Evolutionary conservation across 139 green algal species (phyloP).

Genomic region (Deuterostichococcus epilithicus): DNA sequence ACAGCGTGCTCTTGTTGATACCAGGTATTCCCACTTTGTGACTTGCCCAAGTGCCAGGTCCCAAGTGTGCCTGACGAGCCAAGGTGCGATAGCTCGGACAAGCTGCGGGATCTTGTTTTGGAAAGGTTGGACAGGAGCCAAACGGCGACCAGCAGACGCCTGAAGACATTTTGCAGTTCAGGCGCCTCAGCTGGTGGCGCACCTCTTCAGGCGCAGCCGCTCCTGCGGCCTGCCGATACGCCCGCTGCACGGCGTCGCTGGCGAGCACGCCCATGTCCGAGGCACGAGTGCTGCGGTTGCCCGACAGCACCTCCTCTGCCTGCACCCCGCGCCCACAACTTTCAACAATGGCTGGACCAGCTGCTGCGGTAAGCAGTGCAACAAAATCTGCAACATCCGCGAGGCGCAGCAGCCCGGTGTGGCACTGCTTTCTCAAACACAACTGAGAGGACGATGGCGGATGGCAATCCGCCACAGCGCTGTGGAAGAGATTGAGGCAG

Average conservation of each 20-base stretch:
- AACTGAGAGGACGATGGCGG: neutral
- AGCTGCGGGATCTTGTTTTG: neutral
- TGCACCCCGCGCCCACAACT: slow-evolving; percentile 6
- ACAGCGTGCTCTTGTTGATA: too few relatives aligned
- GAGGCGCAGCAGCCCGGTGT: neutral
- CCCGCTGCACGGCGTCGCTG: slow-evolving; percentile 7
- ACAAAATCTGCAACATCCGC: neutral
- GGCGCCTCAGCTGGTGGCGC: neutral
- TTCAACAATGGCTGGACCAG: neutral
- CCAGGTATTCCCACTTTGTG: neutral
- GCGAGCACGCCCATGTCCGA: slow-evolving; percentile 27
- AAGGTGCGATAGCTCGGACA: neutral
- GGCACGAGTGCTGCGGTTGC: neutral
- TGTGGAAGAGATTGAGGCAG: neutral
- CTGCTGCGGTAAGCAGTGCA: neutral
- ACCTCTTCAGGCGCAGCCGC: neutral
- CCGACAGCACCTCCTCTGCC: slow-evolving; percentile 34
- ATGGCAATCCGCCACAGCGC: neutral
- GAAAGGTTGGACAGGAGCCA: neutral
- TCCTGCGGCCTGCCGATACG: neutral
- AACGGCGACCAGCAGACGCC: neutral
- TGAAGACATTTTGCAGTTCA: too few relatives aligned
- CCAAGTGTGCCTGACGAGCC: neutral
- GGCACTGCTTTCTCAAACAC: neutral
- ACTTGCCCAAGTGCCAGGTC: neutral